Evolutionary conservation across 2,329 filamentous ascomycete genomes (phyloP), one percentile per base, ranked within the genome.

Genomic region (Cladosporium phlei): DNA sequence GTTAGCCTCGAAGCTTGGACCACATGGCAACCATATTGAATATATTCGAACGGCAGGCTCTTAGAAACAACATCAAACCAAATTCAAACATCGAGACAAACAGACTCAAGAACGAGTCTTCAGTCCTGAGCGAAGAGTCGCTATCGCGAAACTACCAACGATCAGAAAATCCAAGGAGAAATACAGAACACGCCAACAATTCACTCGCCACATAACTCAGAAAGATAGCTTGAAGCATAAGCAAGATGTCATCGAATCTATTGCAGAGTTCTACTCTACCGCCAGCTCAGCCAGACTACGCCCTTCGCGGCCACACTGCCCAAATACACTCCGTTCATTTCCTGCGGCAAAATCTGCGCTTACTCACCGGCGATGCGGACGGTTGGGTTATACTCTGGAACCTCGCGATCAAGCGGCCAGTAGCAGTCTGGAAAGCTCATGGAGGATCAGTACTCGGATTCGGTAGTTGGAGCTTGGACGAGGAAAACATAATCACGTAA

Each of bases 381-480:
- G 93, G 93, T 49, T 96, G 85, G 76, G 74, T 95, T 25, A 78
- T 95, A 5, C 70, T 89, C 17, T 98, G 93, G 93, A 84, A 87
- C 62, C 71, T 95, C 29, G 77, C 83, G 20, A 86, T 83, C 42
- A 90, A 94, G 73, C 78, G 93, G 25, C 80, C 91, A 0, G 75
- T 81, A 7, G 87, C 85, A 1, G 87, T 93, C 3, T 98, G 93
- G 93, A 83, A 79, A 59, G 86, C 88, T 1, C 93, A 98, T 65
- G 73, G 80, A 34, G 84, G 79, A 25, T 79, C 87, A 16, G 82
- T 97, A 21, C 73, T 97, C 12, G 86, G 83, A 3, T 73, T 93
- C 30, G 76, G 76, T 37, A 80, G 75, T 27, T 95, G 89, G 83
- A 80, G 77, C 2, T 55, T 66, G n/a, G 79, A 86, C 50, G 56